These are phyloP conservation scores for Akanthomyces dipterigenus DNA, from an alignment of 2,329 filamentous ascomycete genomes.

Conservation along the genomic window DNA sequence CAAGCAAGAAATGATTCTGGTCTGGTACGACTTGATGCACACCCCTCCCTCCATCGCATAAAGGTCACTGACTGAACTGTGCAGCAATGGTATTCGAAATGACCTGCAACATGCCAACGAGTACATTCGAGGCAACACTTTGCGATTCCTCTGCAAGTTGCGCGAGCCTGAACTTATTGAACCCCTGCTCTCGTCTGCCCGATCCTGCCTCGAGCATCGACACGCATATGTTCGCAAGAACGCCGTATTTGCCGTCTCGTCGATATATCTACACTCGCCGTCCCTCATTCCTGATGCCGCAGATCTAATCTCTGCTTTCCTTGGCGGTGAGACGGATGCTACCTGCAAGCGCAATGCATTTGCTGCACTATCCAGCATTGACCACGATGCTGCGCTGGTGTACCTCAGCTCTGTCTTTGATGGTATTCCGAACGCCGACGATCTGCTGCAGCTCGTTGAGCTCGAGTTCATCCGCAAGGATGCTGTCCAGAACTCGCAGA, in stretches of 20 bases:
- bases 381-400: constrained; percentile 83
- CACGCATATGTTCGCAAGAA: constrained; percentile 99
- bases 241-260: constrained; percentile 88
- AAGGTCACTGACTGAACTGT: constrained; percentile 4
- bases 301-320: constrained; percentile 82
- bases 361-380: constrained; percentile 81
- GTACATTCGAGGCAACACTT: constrained; percentile 95
- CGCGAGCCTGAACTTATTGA: constrained; percentile 94
- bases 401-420: constrained; percentile 89
- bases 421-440: constrained; percentile 87
- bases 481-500: constrained; percentile 86
- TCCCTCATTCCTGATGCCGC: constrained; percentile 91
- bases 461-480: constrained; percentile 97
- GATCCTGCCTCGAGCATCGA: constrained; percentile 87
- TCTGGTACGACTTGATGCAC: constrained; percentile 59
- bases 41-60: background rate
- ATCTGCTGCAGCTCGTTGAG: constrained; percentile 86
- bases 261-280: constrained; percentile 86
- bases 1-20: constrained; percentile 99
- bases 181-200: constrained; percentile 84
- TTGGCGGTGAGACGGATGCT: constrained; percentile 83
- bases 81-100: constrained; percentile 93
- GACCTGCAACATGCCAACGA: constrained; percentile 97
- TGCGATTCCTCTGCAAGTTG: constrained; percentile 94
- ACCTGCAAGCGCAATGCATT: constrained; percentile 99